These are phyloP conservation scores for Harringtonia lauricola DNA, from an alignment of 2,329 filamentous ascomycete genomes.

Conservation along the genomic window DNA sequence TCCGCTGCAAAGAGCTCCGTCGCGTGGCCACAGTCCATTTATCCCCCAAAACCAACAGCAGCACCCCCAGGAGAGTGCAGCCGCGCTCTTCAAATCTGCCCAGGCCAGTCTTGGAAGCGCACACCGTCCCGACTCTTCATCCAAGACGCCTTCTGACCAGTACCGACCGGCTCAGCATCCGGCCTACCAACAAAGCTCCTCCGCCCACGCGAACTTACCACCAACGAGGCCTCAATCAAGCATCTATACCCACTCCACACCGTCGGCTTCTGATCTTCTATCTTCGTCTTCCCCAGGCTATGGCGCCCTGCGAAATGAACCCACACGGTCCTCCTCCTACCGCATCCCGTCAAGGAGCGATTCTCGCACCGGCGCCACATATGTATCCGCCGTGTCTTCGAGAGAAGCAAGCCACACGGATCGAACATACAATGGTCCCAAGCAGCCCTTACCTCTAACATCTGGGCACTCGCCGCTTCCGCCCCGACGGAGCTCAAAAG, in stretches of 20 bases:
- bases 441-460: slow-evolving; percentile 36
- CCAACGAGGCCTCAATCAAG: slow-evolving; percentile 21
- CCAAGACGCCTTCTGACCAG: slow-evolving; percentile 5
- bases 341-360: slow-evolving; percentile 43
- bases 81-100: slow-evolving; percentile 15
- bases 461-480: slow-evolving; percentile 53
- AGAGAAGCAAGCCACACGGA: slow-evolving; percentile 47
- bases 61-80: slow-evolving; percentile 6
- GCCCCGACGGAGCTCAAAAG: slow-evolving; percentile 65
- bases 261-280: slow-evolving; percentile 21
- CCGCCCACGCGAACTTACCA: slow-evolving; percentile 2
- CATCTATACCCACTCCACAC: slow-evolving; percentile 16
- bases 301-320: slow-evolving; percentile 39
- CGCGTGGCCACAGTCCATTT: slow-evolving; percentile 8
- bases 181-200: slow-evolving; percentile 7
- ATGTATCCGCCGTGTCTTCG: slow-evolving; percentile 49
- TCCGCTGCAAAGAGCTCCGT: slow-evolving; percentile 3
- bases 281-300: slow-evolving; percentile 7
- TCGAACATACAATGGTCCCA: slow-evolving; percentile 20
- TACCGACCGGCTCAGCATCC: slow-evolving; percentile 10
- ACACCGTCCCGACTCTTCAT: slow-evolving; percentile 6
- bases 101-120: slow-evolving; percentile 16
- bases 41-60: neutral
- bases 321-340: slow-evolving; percentile 44
- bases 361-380: slow-evolving; percentile 43